phyloP scores from a whole-genome alignment of 2,329 filamentous ascomycete genomes.

The Hypoxylon sp. region DNA sequence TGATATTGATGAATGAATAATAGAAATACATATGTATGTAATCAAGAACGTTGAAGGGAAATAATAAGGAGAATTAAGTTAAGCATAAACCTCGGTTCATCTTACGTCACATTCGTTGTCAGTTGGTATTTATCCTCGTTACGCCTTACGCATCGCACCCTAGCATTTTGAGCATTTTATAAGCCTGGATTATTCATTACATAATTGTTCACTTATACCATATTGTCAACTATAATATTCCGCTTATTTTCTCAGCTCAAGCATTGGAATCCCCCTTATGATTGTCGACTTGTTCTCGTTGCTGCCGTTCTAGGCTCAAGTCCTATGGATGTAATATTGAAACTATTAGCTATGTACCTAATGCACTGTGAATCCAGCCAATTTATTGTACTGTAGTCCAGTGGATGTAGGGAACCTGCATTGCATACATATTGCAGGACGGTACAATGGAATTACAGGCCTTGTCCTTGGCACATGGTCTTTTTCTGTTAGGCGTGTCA shows the following conservation, averaged over 20 bases:
- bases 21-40: neutral
- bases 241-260: too few species aligned
- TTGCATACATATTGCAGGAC: conserved; percentile 35
- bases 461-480: conserved; percentile 30
- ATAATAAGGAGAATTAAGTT: conserved; percentile 29
- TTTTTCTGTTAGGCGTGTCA: conserved; percentile 15
- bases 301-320: conserved; percentile 16
- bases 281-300: too few species aligned
- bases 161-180: too few species aligned
- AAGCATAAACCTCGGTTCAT: conserved; percentile 28
- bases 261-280: too few species aligned
- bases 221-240: too few species aligned
- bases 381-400: conserved; percentile 29
- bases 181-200: too few species aligned
- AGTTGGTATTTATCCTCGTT: too few species aligned
- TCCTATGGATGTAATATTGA: conserved; percentile 9
- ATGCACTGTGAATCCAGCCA: conserved; percentile 18
- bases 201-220: too few species aligned
- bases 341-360: conserved; percentile 8
- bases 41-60: neutral
- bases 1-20: too few species aligned
- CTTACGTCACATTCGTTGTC: conserved; percentile 13
- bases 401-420: conserved; percentile 31
- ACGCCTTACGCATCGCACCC: too few species aligned
- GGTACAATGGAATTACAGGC: conserved; percentile 29